Evolutionary conservation across 345 rosid genomes (phyloP).

Genomic region (Salix viminalis): DNA sequence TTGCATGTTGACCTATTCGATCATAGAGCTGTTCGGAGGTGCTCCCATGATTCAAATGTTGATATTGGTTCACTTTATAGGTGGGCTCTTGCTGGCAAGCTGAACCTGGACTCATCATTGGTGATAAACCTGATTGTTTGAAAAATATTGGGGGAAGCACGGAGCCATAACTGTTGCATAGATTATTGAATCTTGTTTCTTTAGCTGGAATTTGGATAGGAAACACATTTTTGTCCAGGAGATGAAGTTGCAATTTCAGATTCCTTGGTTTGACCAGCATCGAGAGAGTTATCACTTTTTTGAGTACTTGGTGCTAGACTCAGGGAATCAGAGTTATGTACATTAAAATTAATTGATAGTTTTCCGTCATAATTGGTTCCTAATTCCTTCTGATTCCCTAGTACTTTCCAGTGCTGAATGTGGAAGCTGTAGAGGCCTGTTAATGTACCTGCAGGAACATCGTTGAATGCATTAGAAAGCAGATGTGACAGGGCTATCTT

Average conservation of each 20-base stretch:
- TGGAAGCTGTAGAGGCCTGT: conserved; percentile 41
- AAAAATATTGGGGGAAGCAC: conserved; percentile 28
- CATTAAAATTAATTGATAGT: conserved; percentile 18
- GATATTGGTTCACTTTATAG: conserved; percentile 36
- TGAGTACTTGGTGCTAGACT: conserved; percentile 40
- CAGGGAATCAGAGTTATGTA: conserved; percentile 31
- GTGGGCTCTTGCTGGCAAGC: conserved; percentile 50
- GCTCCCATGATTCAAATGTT: conserved; percentile 31
- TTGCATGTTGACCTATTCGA: conserved; percentile 34
- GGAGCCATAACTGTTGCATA: conserved; percentile 39
- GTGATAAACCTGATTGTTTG: conserved; percentile 39
- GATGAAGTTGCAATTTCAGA: conserved; percentile 38
- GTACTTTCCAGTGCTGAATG: conserved; percentile 30
- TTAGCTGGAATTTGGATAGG: conserved; percentile 47
- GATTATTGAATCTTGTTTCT: conserved; percentile 31
- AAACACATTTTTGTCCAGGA: conserved; percentile 40
- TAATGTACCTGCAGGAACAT: conserved; percentile 54
- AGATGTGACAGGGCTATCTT: not conserved
- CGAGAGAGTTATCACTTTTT: conserved; percentile 36
- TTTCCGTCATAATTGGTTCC: conserved; percentile 28
- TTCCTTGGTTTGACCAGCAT: conserved; percentile 30
- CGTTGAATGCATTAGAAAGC: conserved; percentile 12
- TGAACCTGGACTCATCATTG: conserved; percentile 49
- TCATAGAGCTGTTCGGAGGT: conserved; percentile 37
- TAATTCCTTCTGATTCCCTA: conserved; percentile 27